Evolutionary conservation across 2,329 filamentous ascomycete genomes (phyloP).

Genomic region (Colletotrichum cuscutae): DNA sequence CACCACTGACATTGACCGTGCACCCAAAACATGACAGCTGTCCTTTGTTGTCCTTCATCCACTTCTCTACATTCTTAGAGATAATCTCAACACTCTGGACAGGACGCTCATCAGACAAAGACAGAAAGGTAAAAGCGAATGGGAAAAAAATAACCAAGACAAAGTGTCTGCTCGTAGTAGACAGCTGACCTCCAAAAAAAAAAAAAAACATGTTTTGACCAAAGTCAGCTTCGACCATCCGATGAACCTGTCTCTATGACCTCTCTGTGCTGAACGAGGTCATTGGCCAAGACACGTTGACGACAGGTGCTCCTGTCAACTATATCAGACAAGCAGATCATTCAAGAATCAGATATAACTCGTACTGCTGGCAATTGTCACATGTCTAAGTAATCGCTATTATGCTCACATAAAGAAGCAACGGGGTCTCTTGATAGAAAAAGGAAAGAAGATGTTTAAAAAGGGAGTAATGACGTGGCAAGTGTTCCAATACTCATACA

Average conservation of each 20-base stretch:
- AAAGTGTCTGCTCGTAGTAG: no score
- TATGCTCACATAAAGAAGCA: neutral
- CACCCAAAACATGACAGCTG: neutral
- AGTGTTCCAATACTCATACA: slow-evolving; percentile 43
- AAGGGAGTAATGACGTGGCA: slow-evolving; percentile 31
- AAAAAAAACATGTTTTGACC: no score
- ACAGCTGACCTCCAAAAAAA: no score
- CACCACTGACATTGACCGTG: neutral
- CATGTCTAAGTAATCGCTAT: neutral
- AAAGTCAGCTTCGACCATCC: no score
- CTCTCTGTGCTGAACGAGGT: neutral
- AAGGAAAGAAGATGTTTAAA: slow-evolving; percentile 20
- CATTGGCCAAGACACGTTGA: neutral
- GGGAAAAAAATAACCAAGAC: no score
- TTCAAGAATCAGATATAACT: neutral
- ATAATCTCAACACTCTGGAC: no score
- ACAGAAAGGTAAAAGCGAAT: no score
- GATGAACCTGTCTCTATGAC: no score
- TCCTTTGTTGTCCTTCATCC: neutral
- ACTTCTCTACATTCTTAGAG: no score
- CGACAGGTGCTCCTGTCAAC: neutral
- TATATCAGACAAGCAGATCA: neutral
- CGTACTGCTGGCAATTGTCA: neutral
- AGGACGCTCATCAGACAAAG: no score
- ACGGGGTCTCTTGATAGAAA: neutral